Evolutionary conservation across 306 rosid genomes (phyloP).

Genomic region (Pyrus communis): DNA sequence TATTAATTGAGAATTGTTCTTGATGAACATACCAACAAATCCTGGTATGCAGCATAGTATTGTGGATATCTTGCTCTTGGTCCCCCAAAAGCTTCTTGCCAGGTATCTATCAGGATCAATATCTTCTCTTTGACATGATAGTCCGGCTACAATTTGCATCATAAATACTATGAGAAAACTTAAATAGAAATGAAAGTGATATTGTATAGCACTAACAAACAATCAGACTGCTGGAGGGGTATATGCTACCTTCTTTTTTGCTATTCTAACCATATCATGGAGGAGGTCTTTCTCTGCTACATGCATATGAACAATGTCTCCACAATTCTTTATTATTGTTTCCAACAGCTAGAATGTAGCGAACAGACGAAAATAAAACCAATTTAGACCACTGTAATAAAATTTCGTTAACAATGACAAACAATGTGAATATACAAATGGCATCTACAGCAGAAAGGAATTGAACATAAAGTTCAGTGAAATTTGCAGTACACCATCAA

Average conservation of each 20-base stretch:
- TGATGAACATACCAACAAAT: slow-evolving; percentile 60
- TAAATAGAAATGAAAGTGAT: background rate
- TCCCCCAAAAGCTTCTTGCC: slow-evolving; percentile 99
- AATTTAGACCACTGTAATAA: slow-evolving; percentile 28
- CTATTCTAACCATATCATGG: slow-evolving; percentile 91
- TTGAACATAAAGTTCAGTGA: background rate
- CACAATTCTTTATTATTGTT: slow-evolving; percentile 89
- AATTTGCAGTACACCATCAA: background rate
- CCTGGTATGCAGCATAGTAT: slow-evolving; percentile 87
- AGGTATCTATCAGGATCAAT: slow-evolving; percentile 74
- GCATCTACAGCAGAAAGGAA: background rate
- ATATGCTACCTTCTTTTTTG: slow-evolving; percentile 67
- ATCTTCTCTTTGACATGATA: slow-evolving; percentile 86
- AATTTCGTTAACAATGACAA: slow-evolving; percentile 13
- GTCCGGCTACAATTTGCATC: slow-evolving; percentile 65
- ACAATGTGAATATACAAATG: background rate
- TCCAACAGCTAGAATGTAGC: slow-evolving; percentile 74
- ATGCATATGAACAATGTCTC: slow-evolving; percentile 96
- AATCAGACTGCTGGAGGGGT: slow-evolving; percentile 16
- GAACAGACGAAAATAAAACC: slow-evolving; percentile 33
- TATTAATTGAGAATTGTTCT: background rate
- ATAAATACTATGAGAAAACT: slow-evolving; percentile 29
- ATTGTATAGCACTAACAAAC: slow-evolving; percentile 13
- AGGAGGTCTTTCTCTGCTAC: slow-evolving; percentile 93
- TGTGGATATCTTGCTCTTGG: slow-evolving; percentile 96